A percentile compares a stretch with the other conserved stretches of the same genome.
Evolutionary conservation across 768 basidiomycete species (phyloP).

Genomic region (Lentinula edodes): DNA sequence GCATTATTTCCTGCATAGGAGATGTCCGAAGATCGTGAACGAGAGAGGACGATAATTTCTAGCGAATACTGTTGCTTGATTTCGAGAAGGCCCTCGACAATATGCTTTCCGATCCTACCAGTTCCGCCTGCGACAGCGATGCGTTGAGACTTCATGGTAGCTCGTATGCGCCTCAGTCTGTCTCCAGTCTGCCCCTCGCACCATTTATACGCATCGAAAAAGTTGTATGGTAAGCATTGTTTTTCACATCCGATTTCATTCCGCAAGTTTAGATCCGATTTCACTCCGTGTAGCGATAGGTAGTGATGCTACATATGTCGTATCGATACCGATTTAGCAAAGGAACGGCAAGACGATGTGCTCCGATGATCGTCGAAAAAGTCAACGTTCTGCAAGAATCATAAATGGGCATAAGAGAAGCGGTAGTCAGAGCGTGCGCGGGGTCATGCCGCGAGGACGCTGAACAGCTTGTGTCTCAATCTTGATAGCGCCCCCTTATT

Average conservation of each 20-base stretch:
- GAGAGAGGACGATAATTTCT: constrained; percentile 2
- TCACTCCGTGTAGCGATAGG: not conserved
- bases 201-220: not conserved
- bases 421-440: no score
- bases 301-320: no score
- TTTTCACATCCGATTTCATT: not conserved
- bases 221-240: not conserved
- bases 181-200: no score
- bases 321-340: no score
- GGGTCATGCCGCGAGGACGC: no score
- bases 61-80: not conserved
- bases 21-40: not conserved
- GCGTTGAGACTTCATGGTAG: not conserved
- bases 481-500: no score
- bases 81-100: constrained; percentile 6
- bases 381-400: no score
- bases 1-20: not conserved
- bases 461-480: no score
- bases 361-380: no score
- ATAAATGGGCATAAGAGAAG: no score
- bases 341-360: no score
- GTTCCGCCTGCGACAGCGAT: constrained; percentile 8
- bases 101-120: constrained; percentile 3
- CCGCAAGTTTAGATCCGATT: not conserved
- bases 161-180: not conserved